These are phyloP conservation scores for Cystobasidium sp. DNA, from an alignment of 1,284 basidiomycete species.

Conservation along the genomic window DNA sequence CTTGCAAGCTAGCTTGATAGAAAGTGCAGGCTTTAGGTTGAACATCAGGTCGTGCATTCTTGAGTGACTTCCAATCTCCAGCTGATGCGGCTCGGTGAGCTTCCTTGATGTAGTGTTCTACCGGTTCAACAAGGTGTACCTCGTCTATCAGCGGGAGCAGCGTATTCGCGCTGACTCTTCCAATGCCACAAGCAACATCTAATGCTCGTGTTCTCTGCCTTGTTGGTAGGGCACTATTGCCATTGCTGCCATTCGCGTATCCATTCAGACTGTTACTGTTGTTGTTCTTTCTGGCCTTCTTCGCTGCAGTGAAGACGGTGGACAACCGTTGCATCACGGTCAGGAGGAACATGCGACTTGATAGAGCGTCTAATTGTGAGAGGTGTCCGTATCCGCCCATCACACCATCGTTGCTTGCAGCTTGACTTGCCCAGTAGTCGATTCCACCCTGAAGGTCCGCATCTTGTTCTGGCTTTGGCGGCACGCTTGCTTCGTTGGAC, in stretches of 20 bases:
- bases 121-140: constrained; percentile 85
- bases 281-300: constrained; percentile 50
- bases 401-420: constrained; percentile 74
- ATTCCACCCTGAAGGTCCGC: constrained; percentile 69
- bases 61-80: constrained; percentile 67
- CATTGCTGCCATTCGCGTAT: background rate
- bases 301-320: constrained; percentile 71
- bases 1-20: constrained; percentile 74
- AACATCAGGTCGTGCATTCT: constrained; percentile 46
- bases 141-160: constrained; percentile 81
- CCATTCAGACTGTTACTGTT: background rate
- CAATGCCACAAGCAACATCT: constrained; percentile 85
- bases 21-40: constrained; percentile 74
- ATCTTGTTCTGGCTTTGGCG: constrained; percentile 7
- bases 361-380: constrained; percentile 83
- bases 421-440: constrained; percentile 74
- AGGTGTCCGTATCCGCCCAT: constrained; percentile 63
- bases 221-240: background rate
- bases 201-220: constrained; percentile 68
- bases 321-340: constrained; percentile 76
- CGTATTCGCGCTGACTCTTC: constrained; percentile 82
- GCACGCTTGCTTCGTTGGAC: background rate
- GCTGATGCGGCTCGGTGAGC: constrained; percentile 59
- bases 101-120: constrained; percentile 70
- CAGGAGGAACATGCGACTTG: constrained; percentile 82